Base-by-base conservation (phyloP, 345 rosid genomes). In the Eucalyptus sp. region DNA sequence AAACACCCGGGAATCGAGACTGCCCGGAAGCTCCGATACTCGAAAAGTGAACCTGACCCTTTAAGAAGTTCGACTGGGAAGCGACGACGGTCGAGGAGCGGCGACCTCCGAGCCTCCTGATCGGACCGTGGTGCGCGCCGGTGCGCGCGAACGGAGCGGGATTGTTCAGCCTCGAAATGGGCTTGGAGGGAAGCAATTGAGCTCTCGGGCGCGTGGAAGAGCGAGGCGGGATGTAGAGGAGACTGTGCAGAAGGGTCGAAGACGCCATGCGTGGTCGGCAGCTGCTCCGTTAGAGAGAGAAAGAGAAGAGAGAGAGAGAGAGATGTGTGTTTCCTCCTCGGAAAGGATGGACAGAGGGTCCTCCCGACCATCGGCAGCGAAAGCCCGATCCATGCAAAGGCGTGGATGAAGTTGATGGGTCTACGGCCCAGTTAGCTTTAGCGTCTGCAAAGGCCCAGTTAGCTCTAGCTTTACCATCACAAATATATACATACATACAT, bases 51-150 rank as follows among this genome's bases (percentile, higher is more conserved):
- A 60, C 60, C 91, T 48, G 76, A 90, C 90, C 91, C 87, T 83
- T 88, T 41, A 90, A 54, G 88, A 90, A 56, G 86, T 88, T 83
- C 83, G 90, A 58, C 37, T 88, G 91, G 62, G 50, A 62, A 46
- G 90, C 91, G 37, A 91, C 81, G 48, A 86, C 50, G 10, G 88
- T 37, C 43, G 44, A 87, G 4, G 84, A 33, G 41, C 89, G 90
- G 50, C 90, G 87, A 1, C 46, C 10, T 31, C 48, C 48, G 44
- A 52, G 64, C 22, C 56, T 37, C 87, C 43, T 49, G 44, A n/a
- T 22, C 25, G 66, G 44, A 18, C 44, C 87, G 62, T 1, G 64
- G 62, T 0, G 64, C 56, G 46, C 48, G 20, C 87, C 41, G n/a
- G 31, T 4, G 17, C n/a, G 25, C 41, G 29, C 15, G 87, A 48